These are phyloP conservation scores for Thamnidium elegans DNA, from an alignment of 192 early-diverging fungal genomes.

Conservation along the genomic window DNA sequence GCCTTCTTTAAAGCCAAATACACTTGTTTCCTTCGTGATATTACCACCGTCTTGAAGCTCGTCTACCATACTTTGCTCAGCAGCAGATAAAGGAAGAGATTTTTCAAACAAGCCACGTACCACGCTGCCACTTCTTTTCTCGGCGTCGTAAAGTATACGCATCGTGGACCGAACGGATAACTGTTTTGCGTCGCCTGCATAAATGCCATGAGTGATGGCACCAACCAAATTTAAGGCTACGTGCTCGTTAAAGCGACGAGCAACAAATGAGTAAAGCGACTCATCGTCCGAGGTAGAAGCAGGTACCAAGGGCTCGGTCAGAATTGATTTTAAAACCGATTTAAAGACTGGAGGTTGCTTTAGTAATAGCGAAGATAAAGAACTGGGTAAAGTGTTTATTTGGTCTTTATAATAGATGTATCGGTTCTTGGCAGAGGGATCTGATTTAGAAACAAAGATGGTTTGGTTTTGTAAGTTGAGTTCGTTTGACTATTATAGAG, in stretches of 20 bases:
- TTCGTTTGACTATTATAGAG: conserved; percentile 46
- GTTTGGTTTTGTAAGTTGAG: conserved; percentile 62
- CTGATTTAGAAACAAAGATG: conserved; percentile 54
- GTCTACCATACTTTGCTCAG: conserved; percentile 35
- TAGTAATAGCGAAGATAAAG: conserved; percentile 29
- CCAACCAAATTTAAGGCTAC: conserved; percentile 82
- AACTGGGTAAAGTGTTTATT: conserved; percentile 64
- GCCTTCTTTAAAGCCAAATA: conserved; percentile 81
- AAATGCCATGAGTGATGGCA: conserved; percentile 89
- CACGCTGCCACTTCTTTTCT: conserved; percentile 56
- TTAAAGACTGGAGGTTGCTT: conserved; percentile 42
- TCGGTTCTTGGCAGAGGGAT: conserved; percentile 74
- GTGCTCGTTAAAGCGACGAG: conserved; percentile 69
- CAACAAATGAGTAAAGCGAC: conserved; percentile 76
- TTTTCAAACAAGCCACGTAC: conserved; percentile 37
- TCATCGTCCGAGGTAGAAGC: conserved; percentile 57
- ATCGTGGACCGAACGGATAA: conserved; percentile 79
- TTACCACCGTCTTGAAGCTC: conserved; percentile 29
- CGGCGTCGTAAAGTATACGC: conserved; percentile 67
- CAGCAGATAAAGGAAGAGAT: conserved; percentile 11
- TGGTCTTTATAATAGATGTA: conserved; percentile 73
- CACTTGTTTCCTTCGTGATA: conserved; percentile 58
- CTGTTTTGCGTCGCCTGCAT: conserved; percentile 78
- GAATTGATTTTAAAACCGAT: conserved; percentile 55
- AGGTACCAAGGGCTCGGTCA: conserved; percentile 54